These are phyloP conservation scores for Coprinopsis marcescibilis DNA, from an alignment of 768 basidiomycete genomes.

Conservation along the genomic window DNA sequence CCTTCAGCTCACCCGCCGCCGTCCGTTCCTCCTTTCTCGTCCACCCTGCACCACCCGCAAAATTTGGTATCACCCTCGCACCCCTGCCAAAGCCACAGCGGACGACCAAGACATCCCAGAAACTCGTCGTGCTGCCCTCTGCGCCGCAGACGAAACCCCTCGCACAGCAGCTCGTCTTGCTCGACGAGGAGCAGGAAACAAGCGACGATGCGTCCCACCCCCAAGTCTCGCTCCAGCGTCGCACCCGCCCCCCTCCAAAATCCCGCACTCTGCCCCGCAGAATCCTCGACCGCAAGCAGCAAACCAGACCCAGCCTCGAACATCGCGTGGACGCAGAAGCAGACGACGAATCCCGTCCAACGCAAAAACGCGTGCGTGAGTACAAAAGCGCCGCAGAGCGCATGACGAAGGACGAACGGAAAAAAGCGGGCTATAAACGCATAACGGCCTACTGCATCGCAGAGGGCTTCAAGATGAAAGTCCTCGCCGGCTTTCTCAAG, in stretches of 20 bases:
- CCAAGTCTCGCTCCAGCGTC: not conserved
- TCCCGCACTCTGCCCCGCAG: not conserved
- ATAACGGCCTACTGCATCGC: conserved; percentile 89
- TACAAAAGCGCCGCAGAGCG: conserved; percentile 82
- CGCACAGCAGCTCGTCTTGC: conserved; percentile 3
- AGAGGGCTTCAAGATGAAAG: conserved; percentile 79
- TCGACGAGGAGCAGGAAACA: conserved; percentile 9
- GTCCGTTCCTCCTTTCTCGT: too few species aligned
- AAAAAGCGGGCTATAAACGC: conserved; percentile 73
- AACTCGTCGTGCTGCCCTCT: conserved; percentile 85
- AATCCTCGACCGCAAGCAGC: not conserved
- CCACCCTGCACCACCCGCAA: too few species aligned
- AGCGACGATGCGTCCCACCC: conserved; percentile 7
- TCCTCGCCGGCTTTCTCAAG: conserved; percentile 80
- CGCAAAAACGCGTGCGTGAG: conserved; percentile 58
- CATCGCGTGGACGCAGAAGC: not conserved
- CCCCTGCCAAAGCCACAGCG: conserved; percentile 56
- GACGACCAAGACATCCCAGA: conserved; percentile 87
- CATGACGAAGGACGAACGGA: conserved; percentile 82
- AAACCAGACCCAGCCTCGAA: not conserved
- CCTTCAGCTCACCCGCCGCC: too few species aligned
- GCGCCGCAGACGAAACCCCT: conserved; percentile 83
- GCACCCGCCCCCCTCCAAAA: not conserved
- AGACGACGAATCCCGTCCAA: conserved; percentile 21
- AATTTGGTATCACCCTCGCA: conserved; percentile 16